These are phyloP conservation scores for Opeltia flavorubescens DNA, from an alignment of 495 filamentous ascomycete species.

Conservation along the genomic window DNA sequence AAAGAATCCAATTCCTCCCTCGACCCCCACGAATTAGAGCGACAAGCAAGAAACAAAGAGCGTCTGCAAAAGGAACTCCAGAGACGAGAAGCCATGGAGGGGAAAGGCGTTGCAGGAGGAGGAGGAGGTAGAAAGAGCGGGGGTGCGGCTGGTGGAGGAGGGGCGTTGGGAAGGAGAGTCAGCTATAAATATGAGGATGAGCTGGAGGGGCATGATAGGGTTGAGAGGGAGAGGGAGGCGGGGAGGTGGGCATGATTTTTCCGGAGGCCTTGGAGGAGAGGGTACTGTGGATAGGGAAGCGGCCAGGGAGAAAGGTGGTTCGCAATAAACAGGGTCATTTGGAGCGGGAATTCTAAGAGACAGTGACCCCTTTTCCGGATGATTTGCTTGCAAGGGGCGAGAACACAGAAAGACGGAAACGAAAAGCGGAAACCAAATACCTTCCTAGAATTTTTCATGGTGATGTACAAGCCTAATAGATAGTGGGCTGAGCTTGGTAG, in stretches of 20 bases:
- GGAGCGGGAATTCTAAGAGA: too few species aligned
- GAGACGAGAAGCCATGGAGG: conserved; percentile 29
- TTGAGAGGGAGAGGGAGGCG: conserved; percentile 35
- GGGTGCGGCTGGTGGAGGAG: conserved; percentile 34
- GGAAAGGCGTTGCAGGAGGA: conserved; percentile 28
- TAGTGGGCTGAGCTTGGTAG: too few species aligned
- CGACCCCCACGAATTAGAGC: conserved; percentile 63
- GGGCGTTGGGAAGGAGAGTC: conserved; percentile 32
- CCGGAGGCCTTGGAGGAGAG: too few species aligned
- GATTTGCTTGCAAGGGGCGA: too few species aligned
- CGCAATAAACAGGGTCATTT: too few species aligned
- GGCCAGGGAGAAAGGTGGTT: too few species aligned
- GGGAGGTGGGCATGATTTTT: conserved; percentile 17
- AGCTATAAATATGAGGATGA: conserved; percentile 51
- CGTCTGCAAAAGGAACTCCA: conserved; percentile 65
- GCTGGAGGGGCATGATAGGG: conserved; percentile 26
- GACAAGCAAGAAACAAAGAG: conserved; percentile 63
- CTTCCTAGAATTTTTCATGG: too few species aligned
- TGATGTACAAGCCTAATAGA: too few species aligned
- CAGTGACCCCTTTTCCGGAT: too few species aligned
- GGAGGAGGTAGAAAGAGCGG: conserved; percentile 36
- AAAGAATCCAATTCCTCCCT: conserved; percentile 16
- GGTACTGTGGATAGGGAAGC: too few species aligned
- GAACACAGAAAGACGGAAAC: too few species aligned
- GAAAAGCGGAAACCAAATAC: too few species aligned